Base-by-base conservation (phyloP, 768 basidiomycete genomes). In the Suillus variegatus region DNA sequence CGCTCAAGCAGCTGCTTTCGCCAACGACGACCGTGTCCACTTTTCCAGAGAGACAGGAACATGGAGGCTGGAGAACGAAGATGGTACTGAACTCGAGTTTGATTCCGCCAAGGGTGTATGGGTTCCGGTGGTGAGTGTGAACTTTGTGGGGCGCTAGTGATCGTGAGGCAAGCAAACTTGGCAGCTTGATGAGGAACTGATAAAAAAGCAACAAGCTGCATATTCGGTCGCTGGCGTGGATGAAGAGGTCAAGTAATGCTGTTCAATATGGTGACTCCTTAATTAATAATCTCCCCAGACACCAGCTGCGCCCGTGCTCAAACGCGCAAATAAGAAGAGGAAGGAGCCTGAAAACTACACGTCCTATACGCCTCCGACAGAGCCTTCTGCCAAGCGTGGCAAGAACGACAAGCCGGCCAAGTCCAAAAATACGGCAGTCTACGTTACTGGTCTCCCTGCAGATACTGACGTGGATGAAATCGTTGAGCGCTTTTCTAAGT, bases 141-240 rank as follows among this genome's bases (percentile, higher is more conserved):
- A 46, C 28, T 14, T 35, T 22, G 51, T 63, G 14, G 38, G 28
- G 40, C 44, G 16, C 25, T 10, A 22, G 40, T 58, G 57, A 58
- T 22, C 13, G 52, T 22, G 56, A 60, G 25, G 25, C 36, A 36
- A 65, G 44, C 35, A 63, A 61, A 14, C 22, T 55, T 67, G 65
- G 8, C 71, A 97, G 95, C 82, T 97, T 41, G 93, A 95, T 68
- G 94, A 97, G 67, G 94, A 96, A 62, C 80, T 93, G 14, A 69
- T 97, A 64, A 89, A 88, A 73, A 89, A 88, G 28, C 97, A 99
- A 75, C 97, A 99, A 80, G 95, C 94, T 1, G 96, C 95, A 1
- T 99, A 99, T 77, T 91, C 94, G 0, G 83, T 99, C 2, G 83
- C 82, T 16, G 97, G 97, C 12, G 95, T 99, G 28, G 97, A 99